Base-by-base conservation (phyloP, 1,284 basidiomycete genomes). In the Boletus holoroseus region DNA sequence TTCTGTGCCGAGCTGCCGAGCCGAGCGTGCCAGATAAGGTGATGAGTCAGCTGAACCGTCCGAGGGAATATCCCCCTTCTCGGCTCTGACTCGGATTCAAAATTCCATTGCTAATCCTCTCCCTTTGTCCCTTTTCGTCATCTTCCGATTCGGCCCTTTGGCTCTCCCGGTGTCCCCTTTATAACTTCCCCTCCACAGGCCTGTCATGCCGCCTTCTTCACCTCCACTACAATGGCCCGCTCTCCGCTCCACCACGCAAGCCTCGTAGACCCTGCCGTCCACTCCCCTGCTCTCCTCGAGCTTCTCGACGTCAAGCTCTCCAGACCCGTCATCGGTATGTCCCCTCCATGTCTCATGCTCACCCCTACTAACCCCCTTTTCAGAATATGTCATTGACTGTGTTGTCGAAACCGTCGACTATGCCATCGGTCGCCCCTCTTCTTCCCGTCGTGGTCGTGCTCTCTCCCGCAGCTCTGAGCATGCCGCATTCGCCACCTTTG, bases 391-490 rank as follows among this genome's bases (percentile, higher is more conserved):
- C 49, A 76, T 85, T 30, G 82, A 87, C 64, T 74, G 67, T 26
- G 79, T 85, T 5, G 68, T 75, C 15, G 84, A 88, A 52, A 83
- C 84, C 0, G 85, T 88, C 52, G 81, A 86, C 67, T 85, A 76
- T 60, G 83, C 85, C 12, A 76, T 88, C 67, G 78, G 80, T 32
- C 76, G 80, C 31, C 74, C 81, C 15, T 75, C 78, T 4, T 75
- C 79, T 11, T 76, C 78, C 5, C 67, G 68, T 7, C 73, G 76
- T 28, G 78, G 77, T n/a, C 77, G 77, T 47, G 56, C 72, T 3
- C 42, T 67, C 36, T 62, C 72, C n/a, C 73, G 77, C 47, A 73
- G 73, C 50, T 65, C 78, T 9, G 76, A 81, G 53, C 76, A 78
- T 56, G 57, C 72, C 44, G 70, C 77, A 56, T 87, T 87, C 68